A percentile compares a stretch with the other conserved stretches of the same genome.
Evolutionary conservation across 2,329 filamentous ascomycete species (phyloP).

Genomic region (Aureobasidium sp.): DNA sequence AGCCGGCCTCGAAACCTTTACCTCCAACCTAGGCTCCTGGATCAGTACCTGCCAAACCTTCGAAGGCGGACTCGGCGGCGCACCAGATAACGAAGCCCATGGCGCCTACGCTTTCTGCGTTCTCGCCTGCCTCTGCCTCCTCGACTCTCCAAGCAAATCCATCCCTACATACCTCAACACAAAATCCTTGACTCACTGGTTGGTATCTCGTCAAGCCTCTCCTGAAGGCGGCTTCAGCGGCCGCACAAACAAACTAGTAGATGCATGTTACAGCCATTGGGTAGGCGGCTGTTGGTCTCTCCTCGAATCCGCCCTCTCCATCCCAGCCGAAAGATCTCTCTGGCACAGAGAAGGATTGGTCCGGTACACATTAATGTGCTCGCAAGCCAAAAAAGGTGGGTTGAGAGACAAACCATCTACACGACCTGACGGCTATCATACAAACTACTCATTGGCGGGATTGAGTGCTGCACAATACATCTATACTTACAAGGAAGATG

Average conservation of each 20-base stretch:
- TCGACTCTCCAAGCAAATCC: constrained; percentile 69
- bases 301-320: constrained; percentile 67
- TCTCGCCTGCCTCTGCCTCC: constrained; percentile 77
- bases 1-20: constrained; percentile 58
- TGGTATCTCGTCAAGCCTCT: constrained; percentile 79
- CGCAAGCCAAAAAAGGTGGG: constrained; percentile 69
- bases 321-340: constrained; percentile 37
- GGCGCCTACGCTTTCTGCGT: constrained; percentile 96
- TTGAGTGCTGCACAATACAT: constrained; percentile 73
- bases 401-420: constrained; percentile 90
- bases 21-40: constrained; percentile 70
- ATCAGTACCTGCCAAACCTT: constrained; percentile 85
- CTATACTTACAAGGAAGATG: constrained; percentile 29
- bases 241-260: constrained; percentile 93
- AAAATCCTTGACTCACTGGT: constrained; percentile 71
- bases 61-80: constrained; percentile 85
- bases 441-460: constrained; percentile 83
- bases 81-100: constrained; percentile 84
- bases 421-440: constrained; percentile 86
- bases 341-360: constrained; percentile 81
- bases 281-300: constrained; percentile 91
- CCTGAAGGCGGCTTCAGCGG: constrained; percentile 92
- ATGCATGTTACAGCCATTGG: constrained; percentile 98
- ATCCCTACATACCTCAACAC: constrained; percentile 74
- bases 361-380: constrained; percentile 83